Conservation (phyloP, 768 basidiomycete species). For the Pleurotus eryngii region DNA sequence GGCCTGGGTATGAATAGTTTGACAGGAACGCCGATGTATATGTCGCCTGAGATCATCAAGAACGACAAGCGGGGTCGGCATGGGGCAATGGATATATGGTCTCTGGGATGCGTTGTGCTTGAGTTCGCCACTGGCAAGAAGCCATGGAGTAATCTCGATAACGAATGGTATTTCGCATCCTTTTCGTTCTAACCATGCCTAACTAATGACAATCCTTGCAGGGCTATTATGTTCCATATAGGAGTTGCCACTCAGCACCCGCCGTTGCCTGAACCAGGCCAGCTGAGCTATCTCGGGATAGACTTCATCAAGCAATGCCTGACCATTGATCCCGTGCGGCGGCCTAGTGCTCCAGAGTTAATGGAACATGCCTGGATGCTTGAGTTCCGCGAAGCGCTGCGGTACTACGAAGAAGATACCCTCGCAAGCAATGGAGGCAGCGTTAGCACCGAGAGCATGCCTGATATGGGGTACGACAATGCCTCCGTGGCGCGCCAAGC, state of each 20-base stretch:
- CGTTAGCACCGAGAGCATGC: slow-evolving; percentile 31
- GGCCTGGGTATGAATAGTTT: slow-evolving; percentile 67
- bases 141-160: slow-evolving; percentile 98
- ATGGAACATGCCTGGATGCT: slow-evolving; percentile 90
- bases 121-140: slow-evolving; percentile 96
- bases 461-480: slow-evolving; percentile 46
- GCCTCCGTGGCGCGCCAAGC: slow-evolving; percentile 56
- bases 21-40: slow-evolving; percentile 99
- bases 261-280: slow-evolving; percentile 86
- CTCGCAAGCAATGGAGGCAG: slow-evolving; percentile 43
- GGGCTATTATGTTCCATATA: slow-evolving; percentile 99
- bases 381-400: slow-evolving; percentile 69
- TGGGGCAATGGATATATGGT: slow-evolving; percentile 99
- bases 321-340: slow-evolving; percentile 76
- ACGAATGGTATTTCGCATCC: slow-evolving; percentile 77
- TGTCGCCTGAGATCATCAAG: slow-evolving; percentile 98
- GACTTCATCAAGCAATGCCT: slow-evolving; percentile 92
- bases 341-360: slow-evolving; percentile 84
- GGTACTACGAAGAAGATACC: slow-evolving; percentile 65
- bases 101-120: slow-evolving; percentile 93
- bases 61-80: slow-evolving; percentile 83
- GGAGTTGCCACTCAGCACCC: slow-evolving; percentile 97
- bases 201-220: slow-evolving; percentile 22
- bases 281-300: slow-evolving; percentile 86
- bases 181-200: too few relatives aligned